Base-by-base conservation (phyloP, 129 eudicot genomes). In the Saposhnikovia divaricata region DNA sequence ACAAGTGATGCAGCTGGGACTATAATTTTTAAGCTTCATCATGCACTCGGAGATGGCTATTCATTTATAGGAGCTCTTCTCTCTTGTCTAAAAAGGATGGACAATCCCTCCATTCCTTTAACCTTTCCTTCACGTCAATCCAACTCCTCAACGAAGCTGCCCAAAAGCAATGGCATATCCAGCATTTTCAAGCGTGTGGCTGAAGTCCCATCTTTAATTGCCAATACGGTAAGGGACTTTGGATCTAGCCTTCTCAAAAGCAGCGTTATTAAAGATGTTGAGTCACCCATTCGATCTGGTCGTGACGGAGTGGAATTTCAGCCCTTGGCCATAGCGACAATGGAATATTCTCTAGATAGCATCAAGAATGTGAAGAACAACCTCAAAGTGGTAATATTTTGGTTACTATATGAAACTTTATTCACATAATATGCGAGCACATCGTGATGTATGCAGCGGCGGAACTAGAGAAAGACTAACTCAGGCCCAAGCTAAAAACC, bases 1-100 rank as follows among this genome's bases (percentile, higher is more conserved):
- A 86, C 88, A 3, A 86, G 59, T n/a, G 75, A 82, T 72, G 82
- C 89, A 66, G 87, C 87, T n/a, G 88, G 89, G 12, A 72, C 42
- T 25, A 0, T 84, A 4, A 46, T 88, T 1, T 82, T 88, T 48
- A 86, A 88, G 82, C 85, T 88, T 80, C 89, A 88, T 77, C 92
- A 88, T 72, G 69, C 92, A 3, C 55, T 88, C 5, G 92, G 92
- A 1, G 92, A 88, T 75, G 92, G 92, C 42, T 88, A 46, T 74
- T 86, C 92, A 46, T 40, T 88, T 0, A 84, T 88, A 77, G 89
- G 92, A 16, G 89, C 87, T 4, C 88, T 88, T 6, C 83, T 88
- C 3, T 86, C 92, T 5, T 86, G 92, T 47, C 46, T 86, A 57
- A 86, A 84, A 80, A 68, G 92, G 53, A 79, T 53, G 1, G 92